phyloP scores from a whole-genome alignment of 2,329 filamentous ascomycete genomes.

The Colletotrichum sansevieriae region DNA sequence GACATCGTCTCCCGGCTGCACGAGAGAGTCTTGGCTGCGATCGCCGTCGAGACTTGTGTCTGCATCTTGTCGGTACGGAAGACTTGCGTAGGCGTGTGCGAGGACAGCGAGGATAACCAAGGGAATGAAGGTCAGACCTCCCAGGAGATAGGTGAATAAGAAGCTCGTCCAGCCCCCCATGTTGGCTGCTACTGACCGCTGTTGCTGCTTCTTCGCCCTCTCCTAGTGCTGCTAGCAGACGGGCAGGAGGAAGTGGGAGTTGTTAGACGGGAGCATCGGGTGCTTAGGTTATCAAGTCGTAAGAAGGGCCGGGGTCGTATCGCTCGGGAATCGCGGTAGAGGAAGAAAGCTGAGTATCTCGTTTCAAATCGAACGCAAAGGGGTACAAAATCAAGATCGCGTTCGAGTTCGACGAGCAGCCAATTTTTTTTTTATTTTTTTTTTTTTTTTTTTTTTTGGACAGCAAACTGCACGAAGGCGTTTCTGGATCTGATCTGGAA shows the following conservation, averaged over 20 bases:
- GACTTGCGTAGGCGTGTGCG: constrained; percentile 76
- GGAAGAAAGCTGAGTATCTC: constrained; percentile 10
- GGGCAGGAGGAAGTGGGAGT: constrained; percentile 19
- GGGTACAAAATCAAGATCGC: background rate
- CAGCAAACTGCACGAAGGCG: background rate
- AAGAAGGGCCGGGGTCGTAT: background rate
- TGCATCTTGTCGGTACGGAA: constrained; percentile 67
- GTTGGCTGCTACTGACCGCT: constrained; percentile 36
- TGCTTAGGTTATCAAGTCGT: constrained; percentile 14
- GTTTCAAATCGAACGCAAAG: constrained; percentile 19
- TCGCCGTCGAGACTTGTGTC: constrained; percentile 49
- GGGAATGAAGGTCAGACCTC: constrained; percentile 89
- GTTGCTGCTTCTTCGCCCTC: background rate
- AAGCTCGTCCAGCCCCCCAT: constrained; percentile 70
- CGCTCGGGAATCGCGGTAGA: background rate
- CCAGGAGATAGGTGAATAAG: constrained; percentile 83
- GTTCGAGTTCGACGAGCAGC: background rate
- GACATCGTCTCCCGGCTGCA: constrained; percentile 74
- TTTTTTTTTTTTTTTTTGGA: background rate
- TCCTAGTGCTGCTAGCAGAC: constrained; percentile 32
- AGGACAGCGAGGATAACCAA: constrained; percentile 73
- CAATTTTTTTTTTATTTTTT: too few relatives aligned
- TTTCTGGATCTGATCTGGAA: constrained; percentile 14
- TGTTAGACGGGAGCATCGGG: constrained; percentile 32
- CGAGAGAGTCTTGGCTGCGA: constrained; percentile 52